A percentile compares a stretch with the other conserved stretches of the same genome.
Evolutionary conservation across 495 filamentous ascomycete species (phyloP).

Genomic region (Schizothecium vesticola): DNA sequence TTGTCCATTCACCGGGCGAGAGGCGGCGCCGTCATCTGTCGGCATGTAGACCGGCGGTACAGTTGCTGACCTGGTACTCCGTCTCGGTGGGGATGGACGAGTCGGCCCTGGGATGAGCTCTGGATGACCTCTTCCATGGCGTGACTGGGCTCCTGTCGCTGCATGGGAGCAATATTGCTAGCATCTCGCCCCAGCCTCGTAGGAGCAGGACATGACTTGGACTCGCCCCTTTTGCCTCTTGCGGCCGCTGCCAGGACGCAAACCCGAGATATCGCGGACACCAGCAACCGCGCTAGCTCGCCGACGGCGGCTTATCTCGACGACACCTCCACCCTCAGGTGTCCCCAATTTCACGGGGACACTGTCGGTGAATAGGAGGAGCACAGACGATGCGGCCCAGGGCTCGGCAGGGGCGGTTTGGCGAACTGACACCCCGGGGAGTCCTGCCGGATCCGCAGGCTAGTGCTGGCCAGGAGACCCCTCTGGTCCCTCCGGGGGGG

Average conservation of each 20-base stretch:
- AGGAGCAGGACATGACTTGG: neutral
- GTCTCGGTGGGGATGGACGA: neutral
- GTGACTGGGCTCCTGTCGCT: neutral
- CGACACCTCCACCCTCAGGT: neutral
- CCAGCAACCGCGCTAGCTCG: neutral
- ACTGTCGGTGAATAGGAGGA: neutral
- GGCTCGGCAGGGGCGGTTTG: neutral
- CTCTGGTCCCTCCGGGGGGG: too few relatives aligned
- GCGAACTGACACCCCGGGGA: neutral
- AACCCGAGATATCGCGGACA: neutral
- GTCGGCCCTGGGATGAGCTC: neutral
- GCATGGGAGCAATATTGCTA: neutral
- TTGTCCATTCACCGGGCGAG: neutral
- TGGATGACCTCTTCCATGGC: neutral
- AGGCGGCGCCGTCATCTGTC: neutral
- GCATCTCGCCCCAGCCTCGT: neutral
- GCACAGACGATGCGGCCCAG: neutral
- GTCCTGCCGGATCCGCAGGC: neutral
- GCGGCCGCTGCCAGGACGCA: neutral
- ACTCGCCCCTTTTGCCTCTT: neutral
- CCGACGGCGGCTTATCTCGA: neutral
- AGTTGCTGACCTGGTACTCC: neutral
- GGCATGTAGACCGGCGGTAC: neutral
- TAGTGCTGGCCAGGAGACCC: neutral
- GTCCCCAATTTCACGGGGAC: neutral